A percentile compares a stretch with the other conserved stretches of the same genome.
These are phyloP conservation scores for Protostelium mycophagum DNA, from an alignment of 78 protist genomes.

Conservation along the genomic window DNA sequence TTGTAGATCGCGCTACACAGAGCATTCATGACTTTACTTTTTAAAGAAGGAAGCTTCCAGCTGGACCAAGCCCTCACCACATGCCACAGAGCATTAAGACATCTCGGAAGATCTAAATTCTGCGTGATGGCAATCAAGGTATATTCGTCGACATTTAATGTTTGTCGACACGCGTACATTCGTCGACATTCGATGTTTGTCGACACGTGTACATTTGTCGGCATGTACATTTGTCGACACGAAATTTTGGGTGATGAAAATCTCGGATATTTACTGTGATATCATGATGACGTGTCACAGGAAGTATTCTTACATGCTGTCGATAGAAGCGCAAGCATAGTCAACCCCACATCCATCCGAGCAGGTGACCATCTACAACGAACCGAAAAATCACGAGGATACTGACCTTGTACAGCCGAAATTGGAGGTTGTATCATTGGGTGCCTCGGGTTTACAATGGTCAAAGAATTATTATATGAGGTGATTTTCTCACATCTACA, in stretches of 20 bases:
- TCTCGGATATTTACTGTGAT: no score
- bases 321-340: not conserved
- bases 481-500: no score
- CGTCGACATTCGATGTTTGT: no score
- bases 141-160: no score
- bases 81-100: not conserved
- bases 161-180: no score
- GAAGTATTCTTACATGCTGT: no score
- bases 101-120: not conserved
- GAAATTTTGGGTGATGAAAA: no score
- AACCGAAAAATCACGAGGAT: not conserved
- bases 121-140: not conserved
- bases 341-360: not conserved
- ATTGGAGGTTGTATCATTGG: not conserved
- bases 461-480: not conserved
- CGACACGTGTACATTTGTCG: no score
- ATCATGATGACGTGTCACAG: no score
- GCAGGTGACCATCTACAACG: not conserved
- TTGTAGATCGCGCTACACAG: no score
- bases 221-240: no score
- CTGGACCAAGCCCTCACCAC: not conserved
- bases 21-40: not conserved
- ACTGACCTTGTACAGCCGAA: not conserved
- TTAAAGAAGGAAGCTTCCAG: not conserved
- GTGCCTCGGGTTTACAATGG: not conserved